Percentiles rank a stretch among this genome's conserved stretches.
phyloP scores from a whole-genome alignment of 345 rosid species.

The Euphorbia lathyris region DNA sequence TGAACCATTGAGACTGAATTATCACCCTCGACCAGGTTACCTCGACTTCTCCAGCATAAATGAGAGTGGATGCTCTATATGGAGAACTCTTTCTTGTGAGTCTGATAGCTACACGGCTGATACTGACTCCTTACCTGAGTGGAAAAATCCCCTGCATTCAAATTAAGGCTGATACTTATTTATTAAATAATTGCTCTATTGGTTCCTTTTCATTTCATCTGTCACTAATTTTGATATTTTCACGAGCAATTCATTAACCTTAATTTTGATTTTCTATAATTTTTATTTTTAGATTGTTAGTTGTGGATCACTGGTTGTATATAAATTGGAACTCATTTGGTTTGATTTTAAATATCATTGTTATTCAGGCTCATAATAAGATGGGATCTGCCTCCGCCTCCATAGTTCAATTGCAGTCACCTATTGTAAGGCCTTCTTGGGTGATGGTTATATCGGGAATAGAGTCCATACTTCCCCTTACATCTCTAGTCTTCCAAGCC shows the following conservation, averaged over 20 bases:
- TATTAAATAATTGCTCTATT: too few species aligned
- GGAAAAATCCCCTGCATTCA: conserved; percentile 49
- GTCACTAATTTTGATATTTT: too few species aligned
- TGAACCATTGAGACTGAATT: conserved; percentile 62
- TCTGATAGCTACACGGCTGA: conserved; percentile 52
- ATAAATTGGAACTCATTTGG: too few species aligned
- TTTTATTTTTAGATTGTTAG: too few species aligned
- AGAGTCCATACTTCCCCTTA: conserved; percentile 1
- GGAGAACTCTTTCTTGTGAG: conserved; percentile 52
- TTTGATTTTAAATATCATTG: too few species aligned
- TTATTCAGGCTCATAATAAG: conserved; percentile 1
- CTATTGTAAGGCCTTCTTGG: neutral
- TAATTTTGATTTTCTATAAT: too few species aligned
- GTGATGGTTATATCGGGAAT: conserved; percentile 8
- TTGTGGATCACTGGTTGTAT: too few species aligned
- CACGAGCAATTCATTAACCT: too few species aligned
- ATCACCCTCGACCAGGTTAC: conserved; percentile 57
- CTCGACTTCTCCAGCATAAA: conserved; percentile 60
- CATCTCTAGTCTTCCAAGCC: conserved; percentile 21
- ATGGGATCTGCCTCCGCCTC: neutral
- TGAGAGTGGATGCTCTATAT: conserved; percentile 59
- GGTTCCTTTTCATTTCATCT: too few species aligned
- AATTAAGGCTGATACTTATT: conserved; percentile 50
- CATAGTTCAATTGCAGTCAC: conserved; percentile 16
- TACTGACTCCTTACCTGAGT: conserved; percentile 41